Evolutionary conservation across 2,329 filamentous ascomycete genomes (phyloP), one percentile per base, ranked within the genome.

Genomic region (Fusarium sp.): DNA sequence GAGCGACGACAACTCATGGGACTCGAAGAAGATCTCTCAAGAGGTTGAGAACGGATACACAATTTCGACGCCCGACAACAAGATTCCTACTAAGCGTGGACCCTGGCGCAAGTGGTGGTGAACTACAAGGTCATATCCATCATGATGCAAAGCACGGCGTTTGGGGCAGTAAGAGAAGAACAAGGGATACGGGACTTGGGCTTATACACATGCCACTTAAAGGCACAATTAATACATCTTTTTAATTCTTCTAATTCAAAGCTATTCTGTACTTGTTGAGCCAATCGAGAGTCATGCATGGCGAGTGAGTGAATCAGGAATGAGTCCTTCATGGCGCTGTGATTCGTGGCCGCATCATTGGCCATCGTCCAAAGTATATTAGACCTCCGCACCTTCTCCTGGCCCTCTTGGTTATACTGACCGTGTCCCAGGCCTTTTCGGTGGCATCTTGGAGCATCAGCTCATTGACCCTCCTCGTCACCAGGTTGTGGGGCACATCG

Each of bases 1-100:
- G 64, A 79, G 75, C 45, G 68, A 79, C 17, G 76, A 79, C 43
- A 71, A 72, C 65, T 78, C 74, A 66, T 70, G 71, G 72, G 75
- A 72, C 59, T 77, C 74, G 64, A 79, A 76, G 78, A 69, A 70
- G 71, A 76, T 73, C 37, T 72, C 77, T 25, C 57, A 68, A 22
- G 66, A 79, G 30, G 58, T 79, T 20, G 72, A 77, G 17, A 72
- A 71, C 25, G 78, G 78, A n/a, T 68, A 74, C 12, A 59, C 65
- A 27, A 79, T 79, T 37, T 72, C 76, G 12, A 69, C 70, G 1
- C 76, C 78, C 1, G 70, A 63, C 27, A 35, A 69, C 63, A 73
- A 75, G 65, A 79, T 79, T 25, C 78, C 78, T n/a, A 61, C 72
- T 2, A 38, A 35, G 17, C 72, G 75, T 6, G 64, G 61, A 4